Percentiles rank a stretch among this genome's conserved stretches.
Evolutionary conservation across 257 asterid genomes (phyloP).

Genomic region (Solanum gracilifrons): DNA sequence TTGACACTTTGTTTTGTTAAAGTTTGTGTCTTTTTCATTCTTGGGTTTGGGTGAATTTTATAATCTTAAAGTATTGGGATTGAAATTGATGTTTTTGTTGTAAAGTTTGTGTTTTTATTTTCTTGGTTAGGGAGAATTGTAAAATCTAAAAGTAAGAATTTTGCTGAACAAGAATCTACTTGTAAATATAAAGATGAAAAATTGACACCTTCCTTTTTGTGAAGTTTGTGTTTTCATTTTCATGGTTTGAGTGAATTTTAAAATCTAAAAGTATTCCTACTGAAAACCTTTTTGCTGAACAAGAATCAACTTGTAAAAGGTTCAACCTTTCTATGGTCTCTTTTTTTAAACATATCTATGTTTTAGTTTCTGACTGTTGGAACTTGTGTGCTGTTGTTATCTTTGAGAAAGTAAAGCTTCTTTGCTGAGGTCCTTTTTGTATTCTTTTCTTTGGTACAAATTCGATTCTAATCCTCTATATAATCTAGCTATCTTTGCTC

Average conservation of each 20-base stretch:
- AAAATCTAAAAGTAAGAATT: background rate
- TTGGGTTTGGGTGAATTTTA: background rate
- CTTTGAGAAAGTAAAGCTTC: background rate
- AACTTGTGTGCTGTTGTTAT: background rate
- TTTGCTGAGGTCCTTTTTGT: background rate
- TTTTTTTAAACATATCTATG: background rate
- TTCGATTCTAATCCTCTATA: background rate
- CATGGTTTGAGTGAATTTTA: background rate
- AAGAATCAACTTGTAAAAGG: background rate
- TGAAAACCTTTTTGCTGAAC: background rate
- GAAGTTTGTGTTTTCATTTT: background rate
- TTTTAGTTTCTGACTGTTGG: background rate
- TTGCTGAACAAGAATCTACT: background rate
- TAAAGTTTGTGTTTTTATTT: background rate
- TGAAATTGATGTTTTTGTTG: background rate
- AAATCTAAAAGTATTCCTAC: background rate
- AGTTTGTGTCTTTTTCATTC: background rate
- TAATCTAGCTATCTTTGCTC: background rate
- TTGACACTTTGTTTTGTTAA: background rate
- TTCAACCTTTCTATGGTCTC: background rate
- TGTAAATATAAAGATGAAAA: background rate
- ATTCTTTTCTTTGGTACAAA: background rate
- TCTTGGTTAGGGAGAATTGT: background rate
- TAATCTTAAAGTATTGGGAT: background rate
- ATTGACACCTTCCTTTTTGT: background rate